Evolutionary conservation across 176 grass and related monocot genomes (phyloP), one percentile per base, ranked within the genome.

Genomic region (Oryza glaberrima): DNA sequence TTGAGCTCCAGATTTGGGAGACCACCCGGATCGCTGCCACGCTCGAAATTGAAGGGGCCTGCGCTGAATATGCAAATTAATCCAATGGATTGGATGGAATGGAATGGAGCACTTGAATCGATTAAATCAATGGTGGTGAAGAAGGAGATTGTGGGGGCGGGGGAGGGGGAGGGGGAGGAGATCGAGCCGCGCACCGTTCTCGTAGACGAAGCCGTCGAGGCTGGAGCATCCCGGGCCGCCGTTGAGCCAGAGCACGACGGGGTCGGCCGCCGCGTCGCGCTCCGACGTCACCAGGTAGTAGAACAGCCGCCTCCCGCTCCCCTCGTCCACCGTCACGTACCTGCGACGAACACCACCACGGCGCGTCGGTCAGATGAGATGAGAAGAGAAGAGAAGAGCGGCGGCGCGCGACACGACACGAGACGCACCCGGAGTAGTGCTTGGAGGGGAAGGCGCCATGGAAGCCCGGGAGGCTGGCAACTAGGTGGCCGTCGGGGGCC

Each of bases 231-330:
- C 96, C 0, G 96, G 96, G 2, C 96, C 93, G 13, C 93, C 96
- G 83, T 95, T 98, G 56, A 98, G 84, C 96, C 93, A 95, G 63
- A 95, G 70, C n/a, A 98, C 96, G 40, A 98, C 85, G 15, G 91
- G 96, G 83, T 98, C 96, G 69, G 35, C 20, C 6, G 87, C 54
- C 8, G 96, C 91, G 77, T 83, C 87, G 30, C 85, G 76, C 79
- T 93, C 96, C 20, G 96, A 95, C 11, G 80, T 67, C 45, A 89
- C 93, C 0, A 98, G 89, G 89, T 98, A 94, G 82, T 98, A 98
- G 87, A 92, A 98, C 1, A 98, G 89, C 69, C 85, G 92, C 77
- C 73, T 90, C 41, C 70, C 85, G 69, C 73, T 79, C 5, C 66
- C 14, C 80, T 95, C 91, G 45, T 95, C 93, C 74, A 88, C 60